Evolutionary conservation across 2,329 filamentous ascomycete species (phyloP), one percentile per base, ranked within the genome.

Genomic region (Ophiocordyceps robertsii): DNA sequence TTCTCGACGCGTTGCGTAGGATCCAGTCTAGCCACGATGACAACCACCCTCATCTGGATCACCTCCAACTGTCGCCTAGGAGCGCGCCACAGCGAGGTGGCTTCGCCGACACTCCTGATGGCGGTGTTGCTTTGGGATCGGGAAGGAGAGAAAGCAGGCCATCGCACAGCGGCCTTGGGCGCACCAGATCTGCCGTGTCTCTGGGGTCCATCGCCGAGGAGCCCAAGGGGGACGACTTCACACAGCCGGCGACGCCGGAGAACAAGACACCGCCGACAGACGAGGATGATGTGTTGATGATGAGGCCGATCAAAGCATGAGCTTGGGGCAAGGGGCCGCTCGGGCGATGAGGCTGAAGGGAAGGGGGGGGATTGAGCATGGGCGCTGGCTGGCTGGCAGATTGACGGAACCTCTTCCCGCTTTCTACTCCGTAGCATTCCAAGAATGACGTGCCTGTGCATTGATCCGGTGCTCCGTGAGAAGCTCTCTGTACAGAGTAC

Each of bases 191-290:
- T 19, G 53, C 55, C n/a, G 52, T 57, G 4, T 70, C 68, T 3
- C 57, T 73, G 6, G 60, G 65, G 8, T 63, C 67, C 14, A 72
- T 72, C 40, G 62, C 63, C 2, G 69, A 72, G 48, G 65, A 66
- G 38, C 58, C 63, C 7, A 63, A 57, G 42, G 21, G 7, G 19
- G 37, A 11, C 21, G 32, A 29, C 11, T 19, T 31, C 1, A 33
- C 51, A 16, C 24, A 37, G 12, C 14, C 24, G n/a, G 16, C 27
- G 12, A 14, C 10, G 6, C 35, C 39, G 29, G 40, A 30, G 2
- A 29, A 38, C 45, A 43, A 47, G 45, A 46, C 44, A 44, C 46
- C 48, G 47, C 43, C 50, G 6, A 63, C 57, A 30, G 61, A 65
- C 38, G 64, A 67, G 40, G 64, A 67, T 38, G 64, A 67, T 47